Base-by-base conservation (phyloP, 2,329 filamentous ascomycete species). In the Paecilomyces sp. region DNA sequence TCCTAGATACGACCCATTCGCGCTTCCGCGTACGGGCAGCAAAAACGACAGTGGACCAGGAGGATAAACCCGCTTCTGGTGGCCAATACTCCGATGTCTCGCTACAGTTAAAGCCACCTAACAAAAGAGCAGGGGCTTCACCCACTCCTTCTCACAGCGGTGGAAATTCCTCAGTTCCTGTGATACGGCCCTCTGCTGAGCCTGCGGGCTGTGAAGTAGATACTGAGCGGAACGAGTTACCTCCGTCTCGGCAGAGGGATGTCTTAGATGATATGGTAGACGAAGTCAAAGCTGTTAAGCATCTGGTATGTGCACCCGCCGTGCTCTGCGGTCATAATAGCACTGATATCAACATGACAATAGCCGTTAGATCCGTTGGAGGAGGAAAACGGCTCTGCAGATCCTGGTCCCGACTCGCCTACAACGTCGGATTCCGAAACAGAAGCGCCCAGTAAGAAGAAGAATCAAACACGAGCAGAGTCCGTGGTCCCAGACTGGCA, bases 231-330 rank as follows among this genome's bases (percentile, higher is more conserved):
- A 18, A 22, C 12, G 54, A 67, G 56, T 61, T 58, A 3, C 33
- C 24, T 54, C 22, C 41, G 33, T 52, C 30, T 13, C 65, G 33
- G 18, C 69, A 69, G 33, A 63, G 68, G 8, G 87, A 90, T 65
- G 84, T 83, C 30, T 76, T 93, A 8, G 83, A 88, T 33, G 76
- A 83, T 36, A 83, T 84, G 58, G 91, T 94, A 60, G 74, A 82
- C 33, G 80, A 88, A 66, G 79, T 87, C 54, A 84, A 83, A 65
- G 78, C 83, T 58, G 81, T 84, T 33, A 82, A 83, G 60, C 77
- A 88, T 60, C 75, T 91, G 60, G 78, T 79, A 69, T 66, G 71
- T 55, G 18, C 18, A 28, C 28, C 30, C n/a, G 52, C n/a, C 7
- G 28, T 30, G 7, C 57, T 57, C 25, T 57, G 54, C 53, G 30